These are phyloP conservation scores for Vitis labrusca DNA, from an alignment of 164 flowering plant species.

Conservation along the genomic window DNA sequence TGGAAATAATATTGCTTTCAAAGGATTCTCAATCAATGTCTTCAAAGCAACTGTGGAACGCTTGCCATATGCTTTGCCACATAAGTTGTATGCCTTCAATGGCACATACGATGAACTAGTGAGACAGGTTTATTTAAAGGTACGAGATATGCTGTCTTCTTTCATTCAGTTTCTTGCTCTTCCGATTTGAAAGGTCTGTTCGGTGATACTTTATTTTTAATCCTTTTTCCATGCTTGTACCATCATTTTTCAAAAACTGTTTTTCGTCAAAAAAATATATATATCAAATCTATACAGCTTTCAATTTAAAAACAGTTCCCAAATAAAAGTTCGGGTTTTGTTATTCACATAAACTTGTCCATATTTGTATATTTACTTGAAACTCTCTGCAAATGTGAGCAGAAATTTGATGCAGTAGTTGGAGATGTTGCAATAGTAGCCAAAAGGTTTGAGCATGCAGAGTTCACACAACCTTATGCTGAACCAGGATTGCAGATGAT, in stretches of 20 bases:
- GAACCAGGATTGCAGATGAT: slow-evolving; percentile 23
- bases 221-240: too few species aligned
- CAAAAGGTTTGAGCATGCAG: slow-evolving; percentile 18
- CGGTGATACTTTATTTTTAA: too few species aligned
- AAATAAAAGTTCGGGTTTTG: too few species aligned
- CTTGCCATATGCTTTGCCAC: slow-evolving; percentile 20
- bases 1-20: not conserved
- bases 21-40: slow-evolving; percentile 24
- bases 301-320: too few species aligned
- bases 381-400: not conserved
- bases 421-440: slow-evolving; percentile 33
- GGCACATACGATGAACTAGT: slow-evolving; percentile 27
- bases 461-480: slow-evolving; percentile 32
- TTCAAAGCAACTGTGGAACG: slow-evolving; percentile 12
- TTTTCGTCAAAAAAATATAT: too few species aligned
- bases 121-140: slow-evolving; percentile 9
- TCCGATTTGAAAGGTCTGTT: too few species aligned
- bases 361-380: too few species aligned
- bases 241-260: too few species aligned
- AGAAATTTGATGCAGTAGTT: slow-evolving; percentile 33
- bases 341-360: too few species aligned
- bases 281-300: too few species aligned
- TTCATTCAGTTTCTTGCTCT: too few species aligned
- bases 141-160: not conserved
- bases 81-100: slow-evolving; percentile 8